Percentiles rank a stretch among this genome's conserved stretches.
Evolutionary conservation across 345 rosid species (phyloP).

Genomic region (Psidium guajava): DNA sequence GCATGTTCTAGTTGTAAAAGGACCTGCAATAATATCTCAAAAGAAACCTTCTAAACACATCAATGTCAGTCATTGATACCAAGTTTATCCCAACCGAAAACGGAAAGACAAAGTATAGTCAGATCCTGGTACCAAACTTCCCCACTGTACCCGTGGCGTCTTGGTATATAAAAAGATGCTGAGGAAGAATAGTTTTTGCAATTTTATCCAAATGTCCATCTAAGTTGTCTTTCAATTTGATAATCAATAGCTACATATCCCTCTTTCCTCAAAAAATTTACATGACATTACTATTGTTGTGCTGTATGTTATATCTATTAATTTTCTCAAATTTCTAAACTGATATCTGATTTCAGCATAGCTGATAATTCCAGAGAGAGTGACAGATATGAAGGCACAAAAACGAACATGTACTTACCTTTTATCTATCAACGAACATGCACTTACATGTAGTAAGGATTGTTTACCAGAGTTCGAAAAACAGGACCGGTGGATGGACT

Average conservation of each 20-base stretch:
- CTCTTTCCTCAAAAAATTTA: not conserved
- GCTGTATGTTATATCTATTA: not conserved
- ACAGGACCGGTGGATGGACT: not conserved
- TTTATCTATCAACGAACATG: not conserved
- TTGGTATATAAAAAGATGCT: not conserved
- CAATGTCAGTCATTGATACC: not conserved
- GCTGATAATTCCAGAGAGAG: not conserved
- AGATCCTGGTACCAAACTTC: not conserved
- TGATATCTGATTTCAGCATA: not conserved
- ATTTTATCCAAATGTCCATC: not conserved
- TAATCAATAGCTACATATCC: not conserved
- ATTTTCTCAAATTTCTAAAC: not conserved
- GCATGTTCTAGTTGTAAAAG: not conserved
- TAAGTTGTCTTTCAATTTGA: not conserved
- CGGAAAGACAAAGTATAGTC: not conserved
- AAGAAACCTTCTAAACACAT: not conserved
- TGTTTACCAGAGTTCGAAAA: not conserved
- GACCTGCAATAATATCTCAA: not conserved
- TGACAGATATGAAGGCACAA: not conserved
- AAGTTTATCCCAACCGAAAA: not conserved
- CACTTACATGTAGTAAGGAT: not conserved
- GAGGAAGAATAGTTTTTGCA: not conserved
- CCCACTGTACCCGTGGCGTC: not conserved
- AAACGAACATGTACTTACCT: not conserved
- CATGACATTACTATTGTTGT: not conserved